A percentile compares a stretch with the other conserved stretches of the same genome.
Evolutionary conservation across 2,329 filamentous ascomycete species (phyloP).

Genomic region (Pyrenophora seminiperda): DNA sequence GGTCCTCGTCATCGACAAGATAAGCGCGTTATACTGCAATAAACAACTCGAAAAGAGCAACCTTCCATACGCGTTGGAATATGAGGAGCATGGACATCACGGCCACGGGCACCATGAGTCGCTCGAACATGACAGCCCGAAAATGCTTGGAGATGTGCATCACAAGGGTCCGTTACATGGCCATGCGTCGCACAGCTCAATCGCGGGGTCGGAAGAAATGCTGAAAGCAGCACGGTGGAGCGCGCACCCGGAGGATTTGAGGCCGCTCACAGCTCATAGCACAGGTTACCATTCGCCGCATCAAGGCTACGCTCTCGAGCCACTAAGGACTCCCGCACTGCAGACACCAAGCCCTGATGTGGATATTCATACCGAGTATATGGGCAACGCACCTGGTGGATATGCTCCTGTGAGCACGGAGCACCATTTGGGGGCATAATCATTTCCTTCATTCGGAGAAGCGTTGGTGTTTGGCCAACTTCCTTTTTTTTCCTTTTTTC

Average conservation of each 20-base stretch:
- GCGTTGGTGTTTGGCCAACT: not conserved
- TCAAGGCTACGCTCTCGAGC: conserved; percentile 23
- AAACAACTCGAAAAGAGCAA: conserved; percentile 37
- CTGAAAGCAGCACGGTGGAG: conserved; percentile 12
- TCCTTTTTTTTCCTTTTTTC: not conserved
- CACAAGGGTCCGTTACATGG: conserved; percentile 6
- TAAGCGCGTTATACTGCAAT: conserved; percentile 39
- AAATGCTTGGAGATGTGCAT: conserved; percentile 20
- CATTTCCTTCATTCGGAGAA: not conserved
- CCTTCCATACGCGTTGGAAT: conserved; percentile 38
- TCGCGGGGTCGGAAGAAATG: conserved; percentile 1
- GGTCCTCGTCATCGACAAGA: conserved; percentile 37
- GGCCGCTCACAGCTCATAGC: conserved; percentile 10
- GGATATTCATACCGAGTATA: conserved; percentile 2
- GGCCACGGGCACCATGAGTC: conserved; percentile 14
- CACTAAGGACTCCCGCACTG: conserved; percentile 25
- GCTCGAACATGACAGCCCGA: no score
- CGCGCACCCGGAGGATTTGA: conserved; percentile 9
- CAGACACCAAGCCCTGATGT: conserved; percentile 10
- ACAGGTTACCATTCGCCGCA: conserved; percentile 25
- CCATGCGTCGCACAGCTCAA: not conserved
- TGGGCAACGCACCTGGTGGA: conserved; percentile 11
- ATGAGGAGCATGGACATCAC: conserved; percentile 35
- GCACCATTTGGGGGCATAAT: conserved; percentile 24
- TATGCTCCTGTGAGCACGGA: conserved; percentile 19